These are phyloP conservation scores for Daedaleopsis nitida DNA, from an alignment of 768 basidiomycete genomes.

Conservation along the genomic window DNA sequence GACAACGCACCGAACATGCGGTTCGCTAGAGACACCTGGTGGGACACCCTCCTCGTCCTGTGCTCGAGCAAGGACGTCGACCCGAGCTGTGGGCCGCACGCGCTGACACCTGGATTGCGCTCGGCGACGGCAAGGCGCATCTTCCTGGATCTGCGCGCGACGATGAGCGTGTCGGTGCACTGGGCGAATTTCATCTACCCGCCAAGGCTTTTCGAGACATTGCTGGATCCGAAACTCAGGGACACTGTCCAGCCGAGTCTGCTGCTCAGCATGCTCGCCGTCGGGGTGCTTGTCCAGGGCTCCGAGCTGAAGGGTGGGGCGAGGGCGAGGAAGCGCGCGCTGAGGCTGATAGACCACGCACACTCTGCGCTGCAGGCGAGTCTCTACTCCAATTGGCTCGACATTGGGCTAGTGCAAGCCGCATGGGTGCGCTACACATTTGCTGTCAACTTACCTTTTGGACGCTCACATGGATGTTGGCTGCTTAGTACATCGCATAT, in stretches of 20 bases:
- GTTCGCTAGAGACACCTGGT: constrained; percentile 76
- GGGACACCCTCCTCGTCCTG: constrained; percentile 64
- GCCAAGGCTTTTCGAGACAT: constrained; percentile 62
- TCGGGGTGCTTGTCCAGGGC: constrained; percentile 68
- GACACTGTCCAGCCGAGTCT: constrained; percentile 66
- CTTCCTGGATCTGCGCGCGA: constrained; percentile 57
- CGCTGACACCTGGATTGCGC: constrained; percentile 36
- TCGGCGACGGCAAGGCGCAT: constrained; percentile 46
- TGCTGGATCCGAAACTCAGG: constrained; percentile 53
- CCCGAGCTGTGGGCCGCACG: neutral
- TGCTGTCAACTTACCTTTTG: neutral
- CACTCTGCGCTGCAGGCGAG: constrained; percentile 72
- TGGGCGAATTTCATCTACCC: constrained; percentile 77
- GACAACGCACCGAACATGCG: constrained; percentile 57
- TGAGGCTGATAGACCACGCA: constrained; percentile 66
- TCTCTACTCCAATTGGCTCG: constrained; percentile 67
- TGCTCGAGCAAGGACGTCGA: constrained; percentile 36
- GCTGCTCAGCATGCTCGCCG: constrained; percentile 60
- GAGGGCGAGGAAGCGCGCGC: constrained; percentile 54
- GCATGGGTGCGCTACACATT: constrained; percentile 46
- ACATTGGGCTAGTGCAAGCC: constrained; percentile 71
- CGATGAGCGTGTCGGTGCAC: constrained; percentile 63
- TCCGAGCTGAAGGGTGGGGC: constrained; percentile 51
- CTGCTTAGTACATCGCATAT: constrained; percentile 59
- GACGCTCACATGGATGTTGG: constrained; percentile 6